A percentile compares a stretch with the other conserved stretches of the same genome.
phyloP scores from a whole-genome alignment of 345 rosid species.

The Boechera stricta region DNA sequence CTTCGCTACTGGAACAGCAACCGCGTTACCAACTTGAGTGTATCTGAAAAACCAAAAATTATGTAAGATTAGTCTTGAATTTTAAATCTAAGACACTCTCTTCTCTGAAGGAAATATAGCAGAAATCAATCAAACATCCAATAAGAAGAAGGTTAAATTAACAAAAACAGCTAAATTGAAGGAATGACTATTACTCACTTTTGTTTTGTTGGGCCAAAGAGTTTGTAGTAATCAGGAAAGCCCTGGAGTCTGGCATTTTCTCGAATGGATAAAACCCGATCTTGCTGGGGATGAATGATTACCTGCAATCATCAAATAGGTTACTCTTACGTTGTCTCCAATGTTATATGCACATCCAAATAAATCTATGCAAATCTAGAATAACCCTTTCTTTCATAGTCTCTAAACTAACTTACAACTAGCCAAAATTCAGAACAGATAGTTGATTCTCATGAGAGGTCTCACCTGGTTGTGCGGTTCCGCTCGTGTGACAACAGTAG shows the following conservation, averaged over 20 bases:
- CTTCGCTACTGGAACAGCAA: conserved; percentile 73
- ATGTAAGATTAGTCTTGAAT: neutral
- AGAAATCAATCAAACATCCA: neutral
- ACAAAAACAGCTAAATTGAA: neutral
- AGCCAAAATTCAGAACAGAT: neutral
- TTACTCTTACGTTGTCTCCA: neutral
- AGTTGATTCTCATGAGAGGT: neutral
- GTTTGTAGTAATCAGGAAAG: conserved; percentile 69
- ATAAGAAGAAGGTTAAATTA: no score
- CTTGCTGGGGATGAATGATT: conserved; percentile 69
- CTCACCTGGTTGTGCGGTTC: conserved; percentile 78
- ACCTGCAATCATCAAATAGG: conserved; percentile 44
- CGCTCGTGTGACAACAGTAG: conserved; percentile 78
- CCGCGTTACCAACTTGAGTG: conserved; percentile 80
- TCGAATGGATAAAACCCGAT: conserved; percentile 65
- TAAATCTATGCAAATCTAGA: neutral
- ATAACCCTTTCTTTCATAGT: neutral
- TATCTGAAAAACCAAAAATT: conserved; percentile 49
- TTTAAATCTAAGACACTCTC: neutral
- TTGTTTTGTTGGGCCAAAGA: conserved; percentile 65
- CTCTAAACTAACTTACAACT: neutral
- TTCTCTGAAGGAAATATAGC: no score
- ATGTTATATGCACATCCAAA: neutral
- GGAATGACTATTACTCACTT: conserved; percentile 45
- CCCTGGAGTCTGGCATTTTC: conserved; percentile 84